These are phyloP conservation scores for Helichrysum umbraculigerum DNA, from an alignment of 129 eudicot species.

Conservation along the genomic window DNA sequence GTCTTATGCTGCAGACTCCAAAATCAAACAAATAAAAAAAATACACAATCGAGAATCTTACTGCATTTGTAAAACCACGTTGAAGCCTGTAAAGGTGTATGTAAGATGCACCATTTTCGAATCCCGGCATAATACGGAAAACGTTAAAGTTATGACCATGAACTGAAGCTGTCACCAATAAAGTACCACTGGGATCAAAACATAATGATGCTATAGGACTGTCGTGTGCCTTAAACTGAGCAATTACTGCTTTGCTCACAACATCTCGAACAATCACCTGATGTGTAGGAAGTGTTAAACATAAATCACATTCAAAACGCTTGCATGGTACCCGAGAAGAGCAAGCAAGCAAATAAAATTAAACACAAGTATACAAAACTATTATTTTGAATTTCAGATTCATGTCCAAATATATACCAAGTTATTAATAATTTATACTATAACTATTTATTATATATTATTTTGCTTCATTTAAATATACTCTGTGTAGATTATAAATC, in stretches of 20 bases:
- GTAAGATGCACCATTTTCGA: constrained; percentile 49
- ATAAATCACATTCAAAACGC: neutral
- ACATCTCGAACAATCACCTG: constrained; percentile 88
- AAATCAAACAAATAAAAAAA: constrained; percentile 2
- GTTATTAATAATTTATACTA: too few species aligned
- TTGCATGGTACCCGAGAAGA: neutral
- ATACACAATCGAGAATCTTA: constrained; percentile 30
- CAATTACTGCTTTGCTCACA: constrained; percentile 69
- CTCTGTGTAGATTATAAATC: neutral
- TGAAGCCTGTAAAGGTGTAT: constrained; percentile 85
- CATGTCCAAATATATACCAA: neutral
- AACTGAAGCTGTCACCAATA: constrained; percentile 91
- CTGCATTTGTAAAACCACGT: constrained; percentile 92
- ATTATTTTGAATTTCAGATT: neutral
- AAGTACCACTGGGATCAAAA: constrained; percentile 86
- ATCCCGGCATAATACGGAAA: constrained; percentile 61
- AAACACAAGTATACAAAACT: neutral
- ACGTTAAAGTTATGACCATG: constrained; percentile 93
- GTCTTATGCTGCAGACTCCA: constrained; percentile 15
- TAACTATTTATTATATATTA: too few species aligned
- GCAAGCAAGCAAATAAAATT: neutral
- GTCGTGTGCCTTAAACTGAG: constrained; percentile 91
- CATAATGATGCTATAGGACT: constrained; percentile 79
- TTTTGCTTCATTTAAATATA: neutral
- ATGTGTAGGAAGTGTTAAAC: neutral